phyloP scores from a whole-genome alignment of 345 rosid species.

The Rhodamnia argentea region DNA sequence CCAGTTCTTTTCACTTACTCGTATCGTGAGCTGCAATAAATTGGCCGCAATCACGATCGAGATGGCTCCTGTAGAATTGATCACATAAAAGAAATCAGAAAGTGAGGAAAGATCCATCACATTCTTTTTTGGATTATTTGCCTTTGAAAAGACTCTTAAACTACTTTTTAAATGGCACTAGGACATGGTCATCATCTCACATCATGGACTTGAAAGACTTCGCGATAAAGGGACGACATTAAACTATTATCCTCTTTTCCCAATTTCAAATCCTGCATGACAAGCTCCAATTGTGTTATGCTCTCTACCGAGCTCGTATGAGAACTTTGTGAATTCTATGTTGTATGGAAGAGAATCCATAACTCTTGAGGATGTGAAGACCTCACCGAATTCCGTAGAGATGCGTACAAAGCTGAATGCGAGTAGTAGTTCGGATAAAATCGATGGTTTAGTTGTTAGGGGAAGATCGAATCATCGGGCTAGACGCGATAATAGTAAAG shows the following conservation, averaged over 20 bases:
- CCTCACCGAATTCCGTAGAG: no score
- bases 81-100: not conserved
- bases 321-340: no score
- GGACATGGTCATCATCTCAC: not conserved
- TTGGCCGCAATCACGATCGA: not conserved
- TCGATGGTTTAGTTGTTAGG: no score
- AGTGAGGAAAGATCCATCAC: not conserved
- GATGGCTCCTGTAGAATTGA: not conserved
- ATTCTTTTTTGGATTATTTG: not conserved
- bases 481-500: no score
- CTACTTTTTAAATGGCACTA: not conserved
- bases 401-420: no score
- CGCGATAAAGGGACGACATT: not conserved
- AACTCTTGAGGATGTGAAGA: no score
- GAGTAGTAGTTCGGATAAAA: no score
- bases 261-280: not conserved
- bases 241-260: not conserved
- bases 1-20: no score
- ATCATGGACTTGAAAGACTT: not conserved
- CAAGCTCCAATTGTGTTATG: no score
- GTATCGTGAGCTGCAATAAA: not conserved
- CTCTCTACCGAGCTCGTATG: no score
- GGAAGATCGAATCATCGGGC: no score
- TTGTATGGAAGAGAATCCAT: no score
- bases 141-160: not conserved